Conservation (phyloP, 805 yeast species). For the Ogataea pignaliae region DNA sequence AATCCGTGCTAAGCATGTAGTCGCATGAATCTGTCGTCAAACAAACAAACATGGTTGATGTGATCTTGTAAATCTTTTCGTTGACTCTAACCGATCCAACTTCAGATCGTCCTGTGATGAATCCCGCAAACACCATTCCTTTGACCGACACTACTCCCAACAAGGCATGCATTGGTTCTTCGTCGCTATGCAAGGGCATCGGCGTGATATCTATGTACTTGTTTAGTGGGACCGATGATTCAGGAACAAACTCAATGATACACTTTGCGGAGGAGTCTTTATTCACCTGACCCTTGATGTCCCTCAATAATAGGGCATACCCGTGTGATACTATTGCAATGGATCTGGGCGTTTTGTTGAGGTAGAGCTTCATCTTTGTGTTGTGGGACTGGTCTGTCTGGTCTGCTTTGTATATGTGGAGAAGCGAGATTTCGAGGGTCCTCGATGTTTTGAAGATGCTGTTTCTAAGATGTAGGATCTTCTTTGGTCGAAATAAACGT, state of each 20-base stretch:
- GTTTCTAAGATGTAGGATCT: too few species aligned
- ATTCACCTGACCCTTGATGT: slow-evolving; percentile 28
- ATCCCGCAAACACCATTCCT: slow-evolving; percentile 50
- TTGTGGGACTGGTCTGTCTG: too few species aligned
- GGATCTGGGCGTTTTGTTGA: slow-evolving; percentile 64
- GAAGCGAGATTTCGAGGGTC: too few species aligned
- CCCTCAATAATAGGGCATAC: slow-evolving; percentile 57
- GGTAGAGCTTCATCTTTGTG: slow-evolving; percentile 50
- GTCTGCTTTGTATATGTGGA: too few species aligned
- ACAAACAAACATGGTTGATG: slow-evolving; percentile 64
- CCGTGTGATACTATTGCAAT: slow-evolving; percentile 58
- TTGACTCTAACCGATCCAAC: slow-evolving; percentile 57
- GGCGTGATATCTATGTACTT: slow-evolving; percentile 40
- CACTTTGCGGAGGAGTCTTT: slow-evolving; percentile 31
- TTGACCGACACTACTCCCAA: slow-evolving; percentile 57
- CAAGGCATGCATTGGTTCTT: slow-evolving; percentile 41
- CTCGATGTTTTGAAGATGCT: too few species aligned
- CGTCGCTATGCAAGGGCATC: slow-evolving; percentile 15
- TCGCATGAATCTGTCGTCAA: slow-evolving; percentile 56
- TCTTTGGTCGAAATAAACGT: too few species aligned
- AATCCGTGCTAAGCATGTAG: slow-evolving; percentile 18
- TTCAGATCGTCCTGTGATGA: slow-evolving; percentile 49
- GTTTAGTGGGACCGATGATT: slow-evolving; percentile 33
- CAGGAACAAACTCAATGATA: slow-evolving; percentile 52
- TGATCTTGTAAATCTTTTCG: slow-evolving; percentile 49